These are phyloP conservation scores for Ascochyta lentis DNA, from an alignment of 2,329 filamentous ascomycete species.

Conservation along the genomic window DNA sequence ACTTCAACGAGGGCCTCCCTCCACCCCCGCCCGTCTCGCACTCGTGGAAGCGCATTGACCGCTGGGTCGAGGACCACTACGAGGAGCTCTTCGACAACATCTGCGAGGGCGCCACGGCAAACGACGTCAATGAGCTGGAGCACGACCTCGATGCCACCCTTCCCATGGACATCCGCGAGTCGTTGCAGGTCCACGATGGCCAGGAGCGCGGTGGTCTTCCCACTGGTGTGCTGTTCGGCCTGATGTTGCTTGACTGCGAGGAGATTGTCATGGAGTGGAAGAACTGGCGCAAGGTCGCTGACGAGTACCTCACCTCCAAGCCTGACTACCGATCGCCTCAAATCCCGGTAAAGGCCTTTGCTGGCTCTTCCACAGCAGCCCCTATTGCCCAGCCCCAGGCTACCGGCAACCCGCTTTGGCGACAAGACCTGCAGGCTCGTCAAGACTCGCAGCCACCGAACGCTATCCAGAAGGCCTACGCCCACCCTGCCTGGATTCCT, in stretches of 20 bases:
- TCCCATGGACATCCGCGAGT: constrained; percentile 92
- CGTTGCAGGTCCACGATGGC: constrained; percentile 89
- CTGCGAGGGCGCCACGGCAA: constrained; percentile 87
- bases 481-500: constrained; percentile 94
- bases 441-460: constrained; percentile 89
- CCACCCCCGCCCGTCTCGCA: constrained; percentile 86
- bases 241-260: constrained; percentile 96
- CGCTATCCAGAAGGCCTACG: constrained; percentile 89
- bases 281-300: constrained; percentile 93
- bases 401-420: constrained; percentile 73
- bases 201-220: constrained; percentile 92
- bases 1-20: constrained; percentile 88
- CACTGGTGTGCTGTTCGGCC: constrained; percentile 90
- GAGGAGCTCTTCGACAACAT: constrained; percentile 93
- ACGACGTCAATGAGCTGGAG: constrained; percentile 96
- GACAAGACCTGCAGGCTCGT: constrained; percentile 80
- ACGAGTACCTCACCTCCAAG: constrained; percentile 77
- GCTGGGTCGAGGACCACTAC: constrained; percentile 94
- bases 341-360: constrained; percentile 74
- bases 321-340: constrained; percentile 64
- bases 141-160: constrained; percentile 94
- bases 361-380: constrained; percentile 74
- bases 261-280: constrained; percentile 98
- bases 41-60: constrained; percentile 93
- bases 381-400: constrained; percentile 59